A percentile compares a stretch with the other conserved stretches of the same genome.
Evolutionary conservation across 371 early-diverging fungal genomes (phyloP).

Genomic region (Nematocida major): DNA sequence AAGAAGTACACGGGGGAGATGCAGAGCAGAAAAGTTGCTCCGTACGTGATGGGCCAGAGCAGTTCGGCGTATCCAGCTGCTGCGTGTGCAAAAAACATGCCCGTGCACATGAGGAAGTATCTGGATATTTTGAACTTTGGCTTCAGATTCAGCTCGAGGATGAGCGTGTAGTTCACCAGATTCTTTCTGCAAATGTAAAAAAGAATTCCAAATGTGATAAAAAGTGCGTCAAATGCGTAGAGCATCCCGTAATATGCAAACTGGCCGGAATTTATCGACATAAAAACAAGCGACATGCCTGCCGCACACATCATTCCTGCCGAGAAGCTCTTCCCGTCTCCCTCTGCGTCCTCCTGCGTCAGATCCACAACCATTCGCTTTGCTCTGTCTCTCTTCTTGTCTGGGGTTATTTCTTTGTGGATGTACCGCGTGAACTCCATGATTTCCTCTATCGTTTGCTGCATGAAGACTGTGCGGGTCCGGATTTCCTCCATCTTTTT

Average conservation of each 20-base stretch:
- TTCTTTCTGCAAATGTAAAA: slow-evolving; percentile 53
- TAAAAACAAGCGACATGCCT: background rate
- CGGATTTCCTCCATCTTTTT: slow-evolving; percentile 23
- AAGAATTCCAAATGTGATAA: slow-evolving; percentile 58
- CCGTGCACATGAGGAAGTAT: slow-evolving; percentile 49
- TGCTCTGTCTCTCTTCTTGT: slow-evolving; percentile 54
- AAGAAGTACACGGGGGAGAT: slow-evolving; percentile 53
- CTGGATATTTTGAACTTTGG: slow-evolving; percentile 51
- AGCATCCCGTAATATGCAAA: slow-evolving; percentile 8
- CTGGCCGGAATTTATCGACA: background rate
- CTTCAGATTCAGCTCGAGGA: slow-evolving; percentile 59
- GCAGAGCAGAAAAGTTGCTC: slow-evolving; percentile 20
- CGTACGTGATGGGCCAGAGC: background rate
- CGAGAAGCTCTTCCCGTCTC: slow-evolving; percentile 45
- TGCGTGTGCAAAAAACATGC: slow-evolving; percentile 24
- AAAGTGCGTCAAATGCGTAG: slow-evolving; percentile 12
- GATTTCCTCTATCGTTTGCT: slow-evolving; percentile 50
- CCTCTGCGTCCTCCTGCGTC: slow-evolving; percentile 27
- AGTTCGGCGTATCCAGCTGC: background rate
- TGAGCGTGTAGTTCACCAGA: slow-evolving; percentile 63
- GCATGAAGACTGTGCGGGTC: slow-evolving; percentile 39
- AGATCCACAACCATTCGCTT: slow-evolving; percentile 31
- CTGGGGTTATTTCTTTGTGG: slow-evolving; percentile 57
- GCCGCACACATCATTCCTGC: slow-evolving; percentile 5
- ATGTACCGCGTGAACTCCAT: slow-evolving; percentile 38